Base-by-base conservation (phyloP, 768 basidiomycete genomes). In the Agaricus blazei region DNA sequence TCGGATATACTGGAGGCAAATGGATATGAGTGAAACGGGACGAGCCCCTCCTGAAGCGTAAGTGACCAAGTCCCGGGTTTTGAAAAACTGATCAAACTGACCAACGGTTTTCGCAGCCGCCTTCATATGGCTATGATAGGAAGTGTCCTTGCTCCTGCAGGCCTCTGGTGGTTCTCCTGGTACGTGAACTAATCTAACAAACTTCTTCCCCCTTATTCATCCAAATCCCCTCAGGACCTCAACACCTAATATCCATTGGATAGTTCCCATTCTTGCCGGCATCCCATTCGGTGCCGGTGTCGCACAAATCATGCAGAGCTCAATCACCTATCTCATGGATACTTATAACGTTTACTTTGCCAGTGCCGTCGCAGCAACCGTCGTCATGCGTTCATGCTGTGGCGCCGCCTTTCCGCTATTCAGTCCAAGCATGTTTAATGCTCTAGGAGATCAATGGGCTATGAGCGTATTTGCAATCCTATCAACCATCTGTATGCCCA, bases 321-420 rank as follows among this genome's bases (percentile, higher is more conserved):
- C 85, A n/a, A 79, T 83, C 41, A 80, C 82, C 3, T 88, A 88
- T 70, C 73, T 88, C 54, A 84, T 90, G 78, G 87, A 88, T 62
- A 72, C 81, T 12, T 88, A 88, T 71, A 74, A 75, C 43, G 71
- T 86, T 43, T 84, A 84, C 67, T 81, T 78, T 58, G 84, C 85
- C 2, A 84, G 82, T 60, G 86, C 85, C 15, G 75, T 87, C 50
- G 85, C 86, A 12, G 80, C 85, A 52, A 85, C 83, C 9, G 80
- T 86, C 51, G 81, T 88, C 48, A 66, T 87, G 46, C 82, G 86
- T 57, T 85, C 82, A 0, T 67, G 77, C 19, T 80, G 83, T 58
- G 86, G 82, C 24, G 83, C 81, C 1, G 72, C 79, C 7, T 86
- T 88, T 66, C 86, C 85, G 1, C 67, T 85, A 14, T 76, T 84